Evolutionary conservation across 306 rosid species (phyloP), one percentile per base, ranked within the genome.

Genomic region (Lathyrus tuberosus): DNA sequence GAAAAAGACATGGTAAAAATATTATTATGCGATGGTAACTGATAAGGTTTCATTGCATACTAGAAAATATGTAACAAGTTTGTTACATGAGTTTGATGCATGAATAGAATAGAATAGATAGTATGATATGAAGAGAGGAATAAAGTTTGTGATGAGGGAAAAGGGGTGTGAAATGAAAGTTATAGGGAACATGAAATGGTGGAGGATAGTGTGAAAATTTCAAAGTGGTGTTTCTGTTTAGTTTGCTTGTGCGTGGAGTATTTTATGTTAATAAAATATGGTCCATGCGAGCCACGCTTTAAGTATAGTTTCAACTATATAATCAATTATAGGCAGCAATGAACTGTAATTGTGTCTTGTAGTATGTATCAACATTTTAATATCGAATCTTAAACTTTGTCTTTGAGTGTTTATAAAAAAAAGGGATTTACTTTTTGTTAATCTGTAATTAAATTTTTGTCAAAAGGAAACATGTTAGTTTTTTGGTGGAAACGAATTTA

Each of bases 1-100:
- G 30, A 26, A 26, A 26, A 26, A 26, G 80, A 69, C 85, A 73
- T 77, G 30, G 66, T 70, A 15, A 49, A 54, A 76, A 31, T 10
- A 58, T 31, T 15, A n/a, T 7, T 5, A 31, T 33, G 8, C 17
- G 56, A 49, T 49, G 26, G 17, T 8, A 49, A 49, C 12, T 49
- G 28, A 17, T 49, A 49, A 49, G 24, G 54, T 48, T 48, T 48
- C 18, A 47, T n/a, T 16, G 4, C 24, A 48, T 48, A 48, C 10
- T 48, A 49, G 53, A 47, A 15, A 47, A 47, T 47, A 47, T 47
- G 53, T 47, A 47, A 47, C 53, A 47, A 0, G 13, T 8, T 49
- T 17, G 56, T 17, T 49, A 49, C 56, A 49, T 49, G 56, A 49
- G 3, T 49, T 16, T 49, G 56, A 17, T 49, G 56, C 26, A 49